Percentiles rank a stretch among this genome's conserved stretches.
Conservation (phyloP, 192 early-diverging fungal species). For the Coemansia sp. region DNA sequence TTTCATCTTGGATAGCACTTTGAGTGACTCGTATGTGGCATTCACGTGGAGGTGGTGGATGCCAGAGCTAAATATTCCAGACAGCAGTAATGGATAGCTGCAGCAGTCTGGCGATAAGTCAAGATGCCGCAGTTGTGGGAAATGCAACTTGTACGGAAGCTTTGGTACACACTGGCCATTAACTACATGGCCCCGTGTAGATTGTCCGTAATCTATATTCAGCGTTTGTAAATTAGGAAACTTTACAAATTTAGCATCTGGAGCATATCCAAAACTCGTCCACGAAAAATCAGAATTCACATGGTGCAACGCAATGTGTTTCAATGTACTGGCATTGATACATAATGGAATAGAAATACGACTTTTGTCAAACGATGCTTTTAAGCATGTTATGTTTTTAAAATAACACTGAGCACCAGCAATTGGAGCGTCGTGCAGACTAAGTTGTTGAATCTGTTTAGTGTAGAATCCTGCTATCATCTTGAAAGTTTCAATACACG, state of each 20-base stretch:
- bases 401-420: background rate
- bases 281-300: background rate
- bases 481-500: background rate
- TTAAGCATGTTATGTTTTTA: background rate
- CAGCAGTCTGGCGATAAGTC: background rate
- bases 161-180: background rate
- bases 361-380: background rate
- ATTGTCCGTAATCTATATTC: background rate
- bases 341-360: background rate
- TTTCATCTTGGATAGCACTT: background rate
- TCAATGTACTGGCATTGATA: background rate
- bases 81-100: background rate
- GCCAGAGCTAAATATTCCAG: background rate
- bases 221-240: background rate
- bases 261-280: background rate
- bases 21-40: background rate
- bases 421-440: background rate
- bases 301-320: background rate
- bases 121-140: background rate
- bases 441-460: background rate
- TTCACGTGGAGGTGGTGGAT: background rate
- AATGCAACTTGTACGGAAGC: background rate
- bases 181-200: background rate
- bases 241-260: background rate
- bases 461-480: background rate